phyloP scores from a whole-genome alignment of 2,329 filamentous ascomycete species.

The Lojkania enalia region DNA sequence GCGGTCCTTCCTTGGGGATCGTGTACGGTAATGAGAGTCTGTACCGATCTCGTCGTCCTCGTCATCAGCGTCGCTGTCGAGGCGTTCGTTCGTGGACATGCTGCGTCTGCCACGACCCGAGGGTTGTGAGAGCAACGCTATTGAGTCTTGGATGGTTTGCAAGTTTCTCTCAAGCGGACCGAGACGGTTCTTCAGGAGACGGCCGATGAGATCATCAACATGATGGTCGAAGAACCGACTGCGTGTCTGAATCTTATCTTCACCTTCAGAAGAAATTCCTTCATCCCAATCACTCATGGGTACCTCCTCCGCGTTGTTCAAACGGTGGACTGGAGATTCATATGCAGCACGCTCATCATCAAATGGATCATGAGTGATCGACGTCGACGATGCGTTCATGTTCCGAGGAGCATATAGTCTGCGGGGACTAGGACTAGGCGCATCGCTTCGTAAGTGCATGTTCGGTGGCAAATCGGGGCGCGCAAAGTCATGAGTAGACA shows the following conservation, averaged over 20 bases:
- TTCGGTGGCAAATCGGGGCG: conserved; percentile 37
- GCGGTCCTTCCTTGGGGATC: conserved; percentile 77
- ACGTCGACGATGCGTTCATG: conserved; percentile 39
- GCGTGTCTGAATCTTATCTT: conserved; percentile 78
- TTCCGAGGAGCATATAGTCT: conserved; percentile 46
- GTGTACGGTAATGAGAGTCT: conserved; percentile 61
- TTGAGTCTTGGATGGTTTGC: conserved; percentile 70
- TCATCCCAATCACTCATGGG: conserved; percentile 91
- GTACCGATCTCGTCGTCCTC: conserved; percentile 74
- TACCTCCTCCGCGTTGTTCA: conserved; percentile 65
- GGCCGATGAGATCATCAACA: conserved; percentile 83
- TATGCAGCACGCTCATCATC: conserved; percentile 65
- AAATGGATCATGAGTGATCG: conserved; percentile 57
- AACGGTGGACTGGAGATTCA: conserved; percentile 62
- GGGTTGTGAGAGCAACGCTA: conserved; percentile 61
- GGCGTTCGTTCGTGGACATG: conserved; percentile 65
- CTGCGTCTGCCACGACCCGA: conserved; percentile 62
- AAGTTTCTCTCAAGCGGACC: conserved; percentile 81
- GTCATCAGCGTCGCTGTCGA: conserved; percentile 90
- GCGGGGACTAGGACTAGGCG: conserved; percentile 72
- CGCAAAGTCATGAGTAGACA: conserved; percentile 40
- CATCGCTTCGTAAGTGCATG: conserved; percentile 64
- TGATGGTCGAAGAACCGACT: conserved; percentile 89
- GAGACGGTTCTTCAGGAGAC: conserved; percentile 73
- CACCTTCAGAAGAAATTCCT: conserved; percentile 72